Conservation (phyloP, 306 rosid genomes). For the Acacia melanoxylon region DNA sequence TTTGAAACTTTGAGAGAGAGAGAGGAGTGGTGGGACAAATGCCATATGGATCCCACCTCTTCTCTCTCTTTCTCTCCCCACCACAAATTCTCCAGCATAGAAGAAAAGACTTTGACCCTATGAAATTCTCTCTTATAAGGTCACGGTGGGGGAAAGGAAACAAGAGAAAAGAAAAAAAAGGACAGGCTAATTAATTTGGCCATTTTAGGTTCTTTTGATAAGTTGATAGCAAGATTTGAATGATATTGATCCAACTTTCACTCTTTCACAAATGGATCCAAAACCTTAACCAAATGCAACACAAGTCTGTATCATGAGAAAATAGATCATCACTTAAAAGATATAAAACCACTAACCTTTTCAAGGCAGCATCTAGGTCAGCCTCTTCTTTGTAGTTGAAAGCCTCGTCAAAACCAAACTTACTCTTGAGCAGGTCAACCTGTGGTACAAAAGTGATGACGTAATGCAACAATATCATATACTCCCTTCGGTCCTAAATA, state of each 20-base stretch:
- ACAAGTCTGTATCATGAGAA: background rate
- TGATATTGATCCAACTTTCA: background rate
- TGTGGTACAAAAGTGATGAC: background rate
- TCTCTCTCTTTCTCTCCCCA: background rate
- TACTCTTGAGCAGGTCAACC: constrained; percentile 11
- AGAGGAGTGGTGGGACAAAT: background rate
- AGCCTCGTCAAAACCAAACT: constrained; percentile 21
- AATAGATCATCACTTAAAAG: background rate
- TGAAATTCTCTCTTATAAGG: too few species aligned
- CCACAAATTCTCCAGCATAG: background rate
- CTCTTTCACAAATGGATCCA: background rate
- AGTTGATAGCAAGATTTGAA: background rate
- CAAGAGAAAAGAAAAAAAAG: too few species aligned
- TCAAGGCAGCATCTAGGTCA: background rate
- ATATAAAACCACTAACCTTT: constrained; percentile 2
- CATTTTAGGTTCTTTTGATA: too few species aligned
- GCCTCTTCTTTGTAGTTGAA: constrained; percentile 17
- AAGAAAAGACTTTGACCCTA: too few species aligned
- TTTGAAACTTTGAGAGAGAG: background rate
- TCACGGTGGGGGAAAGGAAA: too few species aligned
- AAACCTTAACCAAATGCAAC: background rate
- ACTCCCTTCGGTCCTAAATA: too few species aligned
- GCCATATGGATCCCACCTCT: background rate
- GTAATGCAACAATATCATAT: background rate
- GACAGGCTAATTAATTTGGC: too few species aligned